Evolutionary conservation across 768 basidiomycete species (phyloP), one percentile per base, ranked within the genome.

Genomic region (Terana coerulea): DNA sequence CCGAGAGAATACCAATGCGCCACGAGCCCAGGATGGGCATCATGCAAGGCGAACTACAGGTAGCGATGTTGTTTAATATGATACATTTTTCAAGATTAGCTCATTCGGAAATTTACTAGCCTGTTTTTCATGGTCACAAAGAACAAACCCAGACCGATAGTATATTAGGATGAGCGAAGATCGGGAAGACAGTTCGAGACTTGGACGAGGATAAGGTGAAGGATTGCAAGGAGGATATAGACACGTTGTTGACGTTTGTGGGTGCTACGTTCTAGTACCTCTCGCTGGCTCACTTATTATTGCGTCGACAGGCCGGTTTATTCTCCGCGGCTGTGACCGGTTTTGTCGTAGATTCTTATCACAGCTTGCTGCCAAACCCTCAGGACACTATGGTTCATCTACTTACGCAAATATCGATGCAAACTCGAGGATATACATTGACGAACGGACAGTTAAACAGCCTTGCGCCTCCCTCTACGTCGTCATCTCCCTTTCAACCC

Each of bases 211-310:
- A 44, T n/a, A 51, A 43, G 24, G 25, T 51, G 6, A 25, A 24
- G 21, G 33, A 51, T 21, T 51, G 22, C 22, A 51, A 51, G 41
- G 49, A 51, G 25, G 49, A 51, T 26, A 51, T 51, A 9, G 40
- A 51, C 24, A 51, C 49, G 7, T 25, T 51, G 8, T 41, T 51
- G 11, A 41, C 44, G 33, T 51, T 51, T 33, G 49, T 51, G 24
- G 11, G 49, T 51, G 19, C n/a, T 17, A 6, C 8, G 12, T 12
- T 26, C 41, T 24, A 29, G 5, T 1, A 2, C 17, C 15, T 44
- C 29, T 9, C 25, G 3, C 28, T 12, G 24, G 10, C 8, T n/a
- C 17, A 3, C 17, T 2, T 30, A 22, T n/a, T 30, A 17, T 29
- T 3, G 10, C 19, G 28, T 19, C 1, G 31, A 35, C 2, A 47